Evolutionary conservation across 75 land plant species (phyloP).

Genomic region (Pinus albicaulis): DNA sequence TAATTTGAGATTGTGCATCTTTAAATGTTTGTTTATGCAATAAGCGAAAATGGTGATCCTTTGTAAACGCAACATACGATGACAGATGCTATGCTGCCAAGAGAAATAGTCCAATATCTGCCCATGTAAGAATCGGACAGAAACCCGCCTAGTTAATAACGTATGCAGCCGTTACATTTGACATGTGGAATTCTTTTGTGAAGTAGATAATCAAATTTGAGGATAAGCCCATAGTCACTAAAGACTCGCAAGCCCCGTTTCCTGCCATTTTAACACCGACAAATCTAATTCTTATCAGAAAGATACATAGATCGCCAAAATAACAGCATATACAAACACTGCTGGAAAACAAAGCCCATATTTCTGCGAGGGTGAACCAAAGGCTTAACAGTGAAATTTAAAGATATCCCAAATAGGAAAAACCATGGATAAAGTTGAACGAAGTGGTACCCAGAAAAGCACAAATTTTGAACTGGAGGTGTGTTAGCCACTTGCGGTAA

Average conservation of each 20-base stretch:
- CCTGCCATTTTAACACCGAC: slow-evolving; percentile 20
- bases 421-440: not conserved
- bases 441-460: too few species aligned
- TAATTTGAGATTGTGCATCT: too few species aligned
- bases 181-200: slow-evolving; percentile 27
- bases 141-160: slow-evolving; percentile 51
- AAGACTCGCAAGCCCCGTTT: slow-evolving; percentile 69
- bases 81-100: slow-evolving; percentile 33
- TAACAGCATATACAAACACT: not conserved
- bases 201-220: slow-evolving; percentile 63
- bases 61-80: too few species aligned
- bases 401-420: not conserved
- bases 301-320: not conserved
- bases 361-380: not conserved
- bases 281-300: not conserved
- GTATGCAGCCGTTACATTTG: slow-evolving; percentile 42
- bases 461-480: too few species aligned
- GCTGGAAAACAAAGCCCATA: not conserved
- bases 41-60: too few species aligned
- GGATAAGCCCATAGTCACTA: slow-evolving; percentile 51
- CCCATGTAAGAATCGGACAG: slow-evolving; percentile 35
- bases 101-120: too few species aligned
- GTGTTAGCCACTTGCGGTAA: too few species aligned
- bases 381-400: not conserved
- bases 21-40: too few species aligned